Base-by-base conservation (phyloP, 2,329 filamentous ascomycete genomes). In the Alternaria ventricosa region DNA sequence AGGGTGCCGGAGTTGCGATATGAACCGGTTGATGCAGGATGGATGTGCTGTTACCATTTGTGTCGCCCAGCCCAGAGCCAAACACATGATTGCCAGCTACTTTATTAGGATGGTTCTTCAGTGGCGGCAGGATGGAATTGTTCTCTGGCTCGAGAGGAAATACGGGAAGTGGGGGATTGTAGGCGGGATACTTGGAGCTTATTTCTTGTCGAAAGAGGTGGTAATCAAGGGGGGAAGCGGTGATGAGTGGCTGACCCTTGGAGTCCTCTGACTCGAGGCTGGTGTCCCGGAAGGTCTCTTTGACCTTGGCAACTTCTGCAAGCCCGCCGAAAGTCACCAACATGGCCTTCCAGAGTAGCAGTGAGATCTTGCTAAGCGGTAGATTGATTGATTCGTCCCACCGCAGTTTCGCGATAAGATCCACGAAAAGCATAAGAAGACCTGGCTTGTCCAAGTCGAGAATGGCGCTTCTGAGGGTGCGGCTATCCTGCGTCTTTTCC, bases 1-100 rank as follows among this genome's bases (percentile, higher is more conserved):
- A 99, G 2, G 96, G 96, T 0, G 94, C 95, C 0, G 96, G 96
- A 1, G 96, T 99, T n/a, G 96, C 96, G 71, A 99, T 99, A 79
- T 99, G 96, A 6, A 99, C 95, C 6, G 96, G 93, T 75, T 98
- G 95, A 77, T 98, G 90, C 25, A 99, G 86, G 73, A 99, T 98
- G 0, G 94, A 97, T 11, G 80, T 80, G 18, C 79, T 82, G 55
- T 81, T 80, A n/a, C 76, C 79, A 55, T 75, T 80, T 12, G 81
- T 77, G n/a, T 79, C 82, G 8, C 85, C 82, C 2, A 85, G 82
- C 2, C 85, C 84, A 25, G 84, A 82, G 4, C 84, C 81, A 85
- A 65, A 90, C 15, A 80, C 88, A 60, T 80, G 75, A 49, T 79
- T 78, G 84, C 87, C 80, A 62, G 70, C 78, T 60, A 73, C 79